These are phyloP conservation scores for Aspergillus quadricinctus DNA, from an alignment of 2,329 filamentous ascomycete species.

Conservation along the genomic window DNA sequence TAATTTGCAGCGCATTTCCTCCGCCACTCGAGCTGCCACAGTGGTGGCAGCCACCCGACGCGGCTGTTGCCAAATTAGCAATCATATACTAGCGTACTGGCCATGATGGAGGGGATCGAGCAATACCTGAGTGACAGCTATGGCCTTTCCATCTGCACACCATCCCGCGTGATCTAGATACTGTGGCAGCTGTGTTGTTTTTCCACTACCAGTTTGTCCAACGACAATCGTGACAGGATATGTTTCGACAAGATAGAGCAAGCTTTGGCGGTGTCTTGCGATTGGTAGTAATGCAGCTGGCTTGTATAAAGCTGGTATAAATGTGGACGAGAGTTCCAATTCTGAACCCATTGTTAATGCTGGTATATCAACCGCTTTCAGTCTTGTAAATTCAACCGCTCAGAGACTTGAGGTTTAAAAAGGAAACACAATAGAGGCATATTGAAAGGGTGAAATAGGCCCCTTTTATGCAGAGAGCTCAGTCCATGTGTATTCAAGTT, in stretches of 20 bases:
- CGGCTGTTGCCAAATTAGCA: conserved; percentile 54
- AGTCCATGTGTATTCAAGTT: neutral
- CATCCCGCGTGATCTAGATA: conserved; percentile 85
- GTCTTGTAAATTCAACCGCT: neutral
- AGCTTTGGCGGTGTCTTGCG: conserved; percentile 69
- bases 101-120: conserved; percentile 12
- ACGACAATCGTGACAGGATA: conserved; percentile 82
- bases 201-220: conserved; percentile 90
- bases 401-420: neutral
- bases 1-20: conserved; percentile 79
- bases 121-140: conserved; percentile 85
- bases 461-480: neutral
- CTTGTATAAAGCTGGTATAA: conserved; percentile 81
- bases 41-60: conserved; percentile 86
- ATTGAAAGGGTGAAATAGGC: neutral
- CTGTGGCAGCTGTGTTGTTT: conserved; percentile 93
- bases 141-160: conserved; percentile 75
- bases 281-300: conserved; percentile 81
- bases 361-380: neutral
- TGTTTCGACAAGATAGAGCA: conserved; percentile 84
- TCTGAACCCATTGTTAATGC: conserved; percentile 38
- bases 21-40: conserved; percentile 80
- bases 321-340: conserved; percentile 41
- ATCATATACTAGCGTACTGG: conserved; percentile 1
- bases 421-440: neutral